phyloP scores from a whole-genome alignment of 2,329 filamentous ascomycete species.

The Phialemonium atrogriseum region DNA sequence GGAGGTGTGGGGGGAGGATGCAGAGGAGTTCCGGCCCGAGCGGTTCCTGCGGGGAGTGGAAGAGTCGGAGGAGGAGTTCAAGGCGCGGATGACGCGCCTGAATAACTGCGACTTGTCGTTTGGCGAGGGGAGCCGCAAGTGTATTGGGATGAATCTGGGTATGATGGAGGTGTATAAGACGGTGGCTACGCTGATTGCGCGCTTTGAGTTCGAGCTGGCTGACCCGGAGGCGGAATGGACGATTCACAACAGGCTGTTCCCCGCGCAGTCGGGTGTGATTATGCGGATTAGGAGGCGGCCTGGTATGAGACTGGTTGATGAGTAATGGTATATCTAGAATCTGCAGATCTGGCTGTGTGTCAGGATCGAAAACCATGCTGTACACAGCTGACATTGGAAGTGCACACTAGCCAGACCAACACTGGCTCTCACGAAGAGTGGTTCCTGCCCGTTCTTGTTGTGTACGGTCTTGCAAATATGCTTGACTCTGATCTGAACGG shows the following conservation, averaged over 20 bases:
- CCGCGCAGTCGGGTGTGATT: constrained; percentile 1
- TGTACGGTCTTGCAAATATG: too few species aligned
- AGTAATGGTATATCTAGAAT: too few species aligned
- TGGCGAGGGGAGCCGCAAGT: constrained; percentile 23
- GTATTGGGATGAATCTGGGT: constrained; percentile 24
- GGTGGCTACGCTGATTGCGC: constrained; percentile 34
- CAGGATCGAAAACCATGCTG: too few species aligned
- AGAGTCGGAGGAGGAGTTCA: constrained; percentile 23
- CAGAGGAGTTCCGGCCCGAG: constrained; percentile 34
- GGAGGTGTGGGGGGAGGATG: constrained; percentile 31
- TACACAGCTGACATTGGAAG: too few species aligned
- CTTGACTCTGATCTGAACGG: too few species aligned
- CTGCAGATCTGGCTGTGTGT: too few species aligned
- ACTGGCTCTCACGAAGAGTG: too few species aligned
- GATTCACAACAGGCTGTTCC: constrained; percentile 1
- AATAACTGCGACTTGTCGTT: constrained; percentile 26
- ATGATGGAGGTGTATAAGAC: constrained; percentile 24
- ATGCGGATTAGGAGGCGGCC: neutral
- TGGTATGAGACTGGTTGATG: too few species aligned
- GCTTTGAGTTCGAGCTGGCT: constrained; percentile 18
- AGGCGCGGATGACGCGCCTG: constrained; percentile 23
- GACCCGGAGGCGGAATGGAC: constrained; percentile 2
- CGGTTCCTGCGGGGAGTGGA: constrained; percentile 30
- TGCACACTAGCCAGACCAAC: too few species aligned
- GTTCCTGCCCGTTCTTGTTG: too few species aligned